Conservation (phyloP, 2,329 filamentous ascomycete species). For the Ceratocystis huliohia region DNA sequence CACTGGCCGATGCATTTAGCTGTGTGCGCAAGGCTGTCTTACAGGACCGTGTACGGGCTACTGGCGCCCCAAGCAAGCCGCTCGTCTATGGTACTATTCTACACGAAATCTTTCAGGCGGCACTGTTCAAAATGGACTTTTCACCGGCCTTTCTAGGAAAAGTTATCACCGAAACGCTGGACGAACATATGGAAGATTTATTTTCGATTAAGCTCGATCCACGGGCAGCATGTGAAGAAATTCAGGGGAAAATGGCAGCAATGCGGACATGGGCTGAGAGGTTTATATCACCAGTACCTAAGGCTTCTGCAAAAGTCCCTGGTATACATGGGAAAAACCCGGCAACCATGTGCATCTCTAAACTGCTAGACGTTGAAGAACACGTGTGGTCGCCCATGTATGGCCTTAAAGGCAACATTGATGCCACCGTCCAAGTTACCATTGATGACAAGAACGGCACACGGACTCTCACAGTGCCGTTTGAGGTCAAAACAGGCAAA, state of each 20-base stretch:
- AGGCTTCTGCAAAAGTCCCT: constrained; percentile 58
- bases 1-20: constrained; percentile 89
- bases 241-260: constrained; percentile 71
- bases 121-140: constrained; percentile 73
- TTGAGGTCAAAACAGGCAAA: constrained; percentile 91
- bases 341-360: constrained; percentile 74
- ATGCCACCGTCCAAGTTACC: constrained; percentile 83
- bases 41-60: constrained; percentile 88
- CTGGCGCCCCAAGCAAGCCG: constrained; percentile 62
- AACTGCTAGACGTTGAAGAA: constrained; percentile 90
- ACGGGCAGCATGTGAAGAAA: constrained; percentile 60
- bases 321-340: constrained; percentile 60
- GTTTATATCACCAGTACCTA: constrained; percentile 62
- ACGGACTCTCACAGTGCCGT: constrained; percentile 69
- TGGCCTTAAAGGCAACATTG: constrained; percentile 92
- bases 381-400: constrained; percentile 98
- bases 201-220: constrained; percentile 73
- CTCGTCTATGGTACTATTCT: constrained; percentile 88
- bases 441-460: constrained; percentile 57
- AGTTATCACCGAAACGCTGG: constrained; percentile 56
- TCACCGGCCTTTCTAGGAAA: constrained; percentile 51
- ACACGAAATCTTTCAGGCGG: constrained; percentile 90
- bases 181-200: constrained; percentile 72
- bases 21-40: constrained; percentile 84
- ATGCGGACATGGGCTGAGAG: constrained; percentile 69